These are phyloP conservation scores for Debaryomyces coudertii DNA, from an alignment of 1,139 yeast genomes.

Conservation along the genomic window DNA sequence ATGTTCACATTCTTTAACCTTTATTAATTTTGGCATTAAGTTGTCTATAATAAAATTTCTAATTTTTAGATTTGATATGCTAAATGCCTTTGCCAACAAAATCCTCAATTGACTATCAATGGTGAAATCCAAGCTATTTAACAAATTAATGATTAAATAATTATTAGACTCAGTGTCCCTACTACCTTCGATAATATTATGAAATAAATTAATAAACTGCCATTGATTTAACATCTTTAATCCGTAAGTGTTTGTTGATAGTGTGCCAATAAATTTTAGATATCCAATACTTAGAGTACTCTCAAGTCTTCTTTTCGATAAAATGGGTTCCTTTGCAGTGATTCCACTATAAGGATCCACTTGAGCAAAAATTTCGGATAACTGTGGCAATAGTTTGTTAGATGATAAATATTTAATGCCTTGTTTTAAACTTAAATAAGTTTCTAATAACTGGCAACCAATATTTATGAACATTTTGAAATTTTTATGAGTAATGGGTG, in stretches of 20 bases:
- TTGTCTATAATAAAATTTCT: conserved; percentile 60
- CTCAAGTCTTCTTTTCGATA: conserved; percentile 61
- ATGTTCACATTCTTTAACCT: conserved; percentile 34
- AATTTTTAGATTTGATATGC: conserved; percentile 55
- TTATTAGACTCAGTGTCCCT: conserved; percentile 38
- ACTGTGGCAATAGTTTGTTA: conserved; percentile 80
- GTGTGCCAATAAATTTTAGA: conserved; percentile 72
- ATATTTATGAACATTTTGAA: conserved; percentile 63
- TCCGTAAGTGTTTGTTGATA: conserved; percentile 65
- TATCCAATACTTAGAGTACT: conserved; percentile 77
- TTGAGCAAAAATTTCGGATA: conserved; percentile 87
- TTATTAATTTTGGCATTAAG: conserved; percentile 48
- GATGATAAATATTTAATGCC: conserved; percentile 72
- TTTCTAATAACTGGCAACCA: conserved; percentile 73
- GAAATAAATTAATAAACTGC: conserved; percentile 81
- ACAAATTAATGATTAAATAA: conserved; percentile 58
- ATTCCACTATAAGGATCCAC: conserved; percentile 81
- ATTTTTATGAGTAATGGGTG: conserved; percentile 34
- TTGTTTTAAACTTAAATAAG: conserved; percentile 61
- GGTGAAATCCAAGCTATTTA: conserved; percentile 63
- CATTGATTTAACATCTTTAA: conserved; percentile 71
- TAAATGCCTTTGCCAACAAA: conserved; percentile 65
- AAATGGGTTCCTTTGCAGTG: conserved; percentile 70
- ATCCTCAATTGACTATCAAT: conserved; percentile 70
- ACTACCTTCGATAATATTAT: conserved; percentile 65